These are phyloP conservation scores for Suillus ampliporus DNA, from an alignment of 768 basidiomycete species.

Conservation along the genomic window DNA sequence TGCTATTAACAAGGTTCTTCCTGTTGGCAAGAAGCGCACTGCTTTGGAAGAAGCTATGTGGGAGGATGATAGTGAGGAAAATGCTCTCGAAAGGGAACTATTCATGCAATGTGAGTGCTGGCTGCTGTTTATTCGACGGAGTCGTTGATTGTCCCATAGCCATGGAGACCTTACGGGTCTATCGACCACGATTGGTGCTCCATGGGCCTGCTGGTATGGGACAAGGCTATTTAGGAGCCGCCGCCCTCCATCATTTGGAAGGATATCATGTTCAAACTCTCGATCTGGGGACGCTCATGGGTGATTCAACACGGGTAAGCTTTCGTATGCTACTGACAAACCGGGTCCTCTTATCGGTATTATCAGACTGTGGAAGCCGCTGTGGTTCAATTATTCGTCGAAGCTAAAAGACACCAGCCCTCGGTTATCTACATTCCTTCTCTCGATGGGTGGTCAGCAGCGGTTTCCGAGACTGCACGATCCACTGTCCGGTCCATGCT, in stretches of 20 bases:
- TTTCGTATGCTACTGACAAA: neutral
- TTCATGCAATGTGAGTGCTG: slow-evolving; percentile 75
- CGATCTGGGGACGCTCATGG: slow-evolving; percentile 86
- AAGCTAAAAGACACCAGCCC: slow-evolving; percentile 96
- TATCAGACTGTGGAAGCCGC: slow-evolving; percentile 86
- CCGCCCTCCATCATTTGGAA: slow-evolving; percentile 91
- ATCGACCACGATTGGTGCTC: slow-evolving; percentile 86
- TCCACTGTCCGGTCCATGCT: slow-evolving; percentile 90
- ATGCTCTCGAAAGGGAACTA: slow-evolving; percentile 88
- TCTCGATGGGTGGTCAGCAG: slow-evolving; percentile 81
- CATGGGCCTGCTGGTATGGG: slow-evolving; percentile 89
- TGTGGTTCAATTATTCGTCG: slow-evolving; percentile 92
- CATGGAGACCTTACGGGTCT: slow-evolving; percentile 89
- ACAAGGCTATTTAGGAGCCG: slow-evolving; percentile 88
- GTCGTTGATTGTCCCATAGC: slow-evolving; percentile 50
- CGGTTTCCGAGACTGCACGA: slow-evolving; percentile 83
- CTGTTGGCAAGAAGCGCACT: slow-evolving; percentile 77
- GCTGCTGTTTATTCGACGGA: neutral
- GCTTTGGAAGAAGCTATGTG: slow-evolving; percentile 95
- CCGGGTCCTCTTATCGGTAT: slow-evolving; percentile 12
- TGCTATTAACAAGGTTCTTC: slow-evolving; percentile 76
- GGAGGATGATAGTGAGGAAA: slow-evolving; percentile 82
- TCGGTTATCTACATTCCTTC: slow-evolving; percentile 96
- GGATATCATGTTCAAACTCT: slow-evolving; percentile 95
- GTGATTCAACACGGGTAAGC: slow-evolving; percentile 88